Conservation (phyloP, 106 monocot genomes). For the Narthecium ossifragum region DNA sequence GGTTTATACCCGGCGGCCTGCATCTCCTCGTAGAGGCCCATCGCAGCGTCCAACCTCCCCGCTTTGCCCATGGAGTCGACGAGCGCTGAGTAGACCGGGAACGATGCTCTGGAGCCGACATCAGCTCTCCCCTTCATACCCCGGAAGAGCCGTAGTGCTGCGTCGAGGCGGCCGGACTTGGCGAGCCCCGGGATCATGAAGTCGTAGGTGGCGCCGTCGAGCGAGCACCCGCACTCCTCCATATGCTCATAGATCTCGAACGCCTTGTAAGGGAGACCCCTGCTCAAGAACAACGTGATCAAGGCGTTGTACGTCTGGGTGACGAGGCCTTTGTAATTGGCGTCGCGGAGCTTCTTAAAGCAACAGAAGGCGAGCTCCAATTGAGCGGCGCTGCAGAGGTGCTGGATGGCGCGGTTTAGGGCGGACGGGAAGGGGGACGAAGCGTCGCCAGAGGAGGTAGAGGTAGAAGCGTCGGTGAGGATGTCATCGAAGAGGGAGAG, state of each 20-base stretch:
- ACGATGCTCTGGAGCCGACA: conserved; percentile 12
- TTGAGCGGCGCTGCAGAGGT: conserved; percentile 25
- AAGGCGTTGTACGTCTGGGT: conserved; percentile 60
- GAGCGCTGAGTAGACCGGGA: conserved; percentile 44
- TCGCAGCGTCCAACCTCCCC: conserved; percentile 70
- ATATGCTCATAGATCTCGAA: conserved; percentile 87
- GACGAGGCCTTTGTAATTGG: conserved; percentile 14
- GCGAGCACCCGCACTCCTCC: conserved; percentile 17
- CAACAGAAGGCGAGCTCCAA: conserved; percentile 62
- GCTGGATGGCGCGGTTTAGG: conserved; percentile 41
- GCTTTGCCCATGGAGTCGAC: conserved; percentile 86
- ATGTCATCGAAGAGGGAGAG: conserved; percentile 53
- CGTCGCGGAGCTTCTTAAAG: conserved; percentile 67
- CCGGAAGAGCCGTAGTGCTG: conserved; percentile 59
- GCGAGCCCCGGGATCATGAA: conserved; percentile 77
- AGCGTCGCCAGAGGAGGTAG: no score
- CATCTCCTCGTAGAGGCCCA: conserved; percentile 75
- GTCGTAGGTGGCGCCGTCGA: conserved; percentile 62
- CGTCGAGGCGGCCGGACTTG: conserved; percentile 73
- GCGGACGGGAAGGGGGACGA: conserved; percentile 14
- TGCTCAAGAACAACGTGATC: conserved; percentile 63
- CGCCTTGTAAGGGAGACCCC: conserved; percentile 78
- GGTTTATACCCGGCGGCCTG: conserved; percentile 42
- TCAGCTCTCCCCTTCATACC: conserved; percentile 32
- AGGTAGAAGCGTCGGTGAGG: not conserved